phyloP scores from a whole-genome alignment of 805 yeast genomes.

The Kuraishia hungarica region DNA sequence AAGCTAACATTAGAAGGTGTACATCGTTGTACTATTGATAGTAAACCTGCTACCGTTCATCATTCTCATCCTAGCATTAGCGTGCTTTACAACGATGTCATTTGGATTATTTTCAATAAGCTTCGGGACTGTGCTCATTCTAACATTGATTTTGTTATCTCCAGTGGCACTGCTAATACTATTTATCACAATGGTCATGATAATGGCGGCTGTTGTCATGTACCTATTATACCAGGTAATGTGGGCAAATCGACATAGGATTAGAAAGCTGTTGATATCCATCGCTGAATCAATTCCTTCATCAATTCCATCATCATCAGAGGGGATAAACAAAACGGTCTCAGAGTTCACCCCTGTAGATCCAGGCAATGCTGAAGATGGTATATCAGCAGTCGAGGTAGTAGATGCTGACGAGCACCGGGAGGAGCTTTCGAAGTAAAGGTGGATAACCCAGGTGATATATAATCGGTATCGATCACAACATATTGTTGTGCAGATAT shows the following conservation, averaged over 20 bases:
- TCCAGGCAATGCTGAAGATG: not conserved
- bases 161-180: not conserved
- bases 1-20: not conserved
- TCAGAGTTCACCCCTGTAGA: not conserved
- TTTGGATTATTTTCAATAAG: constrained; percentile 2
- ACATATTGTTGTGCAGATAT: no score
- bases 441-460: no score
- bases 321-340: not conserved
- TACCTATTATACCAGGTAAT: not conserved
- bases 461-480: no score
- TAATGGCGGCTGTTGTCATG: not conserved
- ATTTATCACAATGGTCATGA: not conserved
- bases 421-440: no score
- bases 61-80: not conserved
- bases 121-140: constrained; percentile 1
- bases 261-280: not conserved
- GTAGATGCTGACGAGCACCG: not conserved
- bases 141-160: not conserved
- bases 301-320: not conserved
- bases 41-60: not conserved
- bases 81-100: not conserved
- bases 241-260: not conserved
- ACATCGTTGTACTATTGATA: not conserved
- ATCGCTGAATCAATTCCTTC: not conserved
- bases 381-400: not conserved